These are phyloP conservation scores for Fraxinus paxiana DNA, from an alignment of 305 asterid genomes.

Conservation along the genomic window DNA sequence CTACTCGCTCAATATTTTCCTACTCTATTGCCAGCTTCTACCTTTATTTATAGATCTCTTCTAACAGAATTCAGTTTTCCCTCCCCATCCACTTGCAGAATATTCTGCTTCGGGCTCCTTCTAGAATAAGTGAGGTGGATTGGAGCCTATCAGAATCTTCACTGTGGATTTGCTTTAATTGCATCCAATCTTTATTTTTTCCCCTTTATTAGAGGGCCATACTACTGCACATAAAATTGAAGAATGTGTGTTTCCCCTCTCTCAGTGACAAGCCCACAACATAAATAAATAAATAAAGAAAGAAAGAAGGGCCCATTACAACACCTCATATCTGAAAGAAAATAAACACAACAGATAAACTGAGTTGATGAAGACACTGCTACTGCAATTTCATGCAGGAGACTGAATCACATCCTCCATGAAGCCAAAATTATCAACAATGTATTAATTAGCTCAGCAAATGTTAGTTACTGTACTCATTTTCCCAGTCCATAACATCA, in stretches of 20 bases:
- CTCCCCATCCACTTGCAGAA: background rate
- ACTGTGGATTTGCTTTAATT: background rate
- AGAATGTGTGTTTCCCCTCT: background rate
- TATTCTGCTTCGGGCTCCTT: background rate
- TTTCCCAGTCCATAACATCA: background rate
- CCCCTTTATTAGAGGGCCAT: background rate
- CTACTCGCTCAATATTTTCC: background rate
- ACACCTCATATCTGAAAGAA: background rate
- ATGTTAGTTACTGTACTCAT: background rate
- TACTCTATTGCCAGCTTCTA: background rate
- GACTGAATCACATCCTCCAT: background rate
- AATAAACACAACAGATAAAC: background rate
- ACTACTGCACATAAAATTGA: background rate
- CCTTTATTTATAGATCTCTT: background rate
- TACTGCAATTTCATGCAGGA: background rate
- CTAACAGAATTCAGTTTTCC: background rate
- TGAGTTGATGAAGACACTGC: background rate
- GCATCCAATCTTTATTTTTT: background rate
- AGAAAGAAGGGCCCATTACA: background rate
- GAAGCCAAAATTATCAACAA: background rate
- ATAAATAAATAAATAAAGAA: background rate
- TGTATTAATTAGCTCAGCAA: background rate
- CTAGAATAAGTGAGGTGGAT: background rate
- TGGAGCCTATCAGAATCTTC: background rate
- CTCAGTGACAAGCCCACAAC: background rate